Conservation (phyloP, 176 grass and related monocot genomes). For the Leersia perrieri region DNA sequence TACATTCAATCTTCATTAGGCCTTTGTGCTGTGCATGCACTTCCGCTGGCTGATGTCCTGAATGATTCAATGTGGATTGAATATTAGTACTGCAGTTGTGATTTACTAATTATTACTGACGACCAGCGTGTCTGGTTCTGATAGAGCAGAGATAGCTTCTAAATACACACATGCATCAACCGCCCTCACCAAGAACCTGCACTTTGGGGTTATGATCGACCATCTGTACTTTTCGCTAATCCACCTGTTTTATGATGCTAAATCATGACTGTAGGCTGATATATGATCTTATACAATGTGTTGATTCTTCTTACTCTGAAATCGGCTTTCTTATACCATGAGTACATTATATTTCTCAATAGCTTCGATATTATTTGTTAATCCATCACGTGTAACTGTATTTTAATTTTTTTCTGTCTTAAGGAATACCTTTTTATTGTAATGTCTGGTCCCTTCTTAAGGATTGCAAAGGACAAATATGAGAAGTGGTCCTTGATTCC, state of each 20-base stretch:
- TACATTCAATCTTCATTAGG: not conserved
- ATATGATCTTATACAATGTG: not conserved
- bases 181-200: not conserved
- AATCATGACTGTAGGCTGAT: not conserved
- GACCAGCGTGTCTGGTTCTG: not conserved
- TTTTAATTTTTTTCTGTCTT: not conserved
- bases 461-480: conserved; percentile 20
- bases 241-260: not conserved
- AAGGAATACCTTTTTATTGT: not conserved
- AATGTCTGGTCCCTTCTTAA: conserved; percentile 5
- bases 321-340: conserved; percentile 11
- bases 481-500: conserved; percentile 28
- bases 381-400: not conserved
- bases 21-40: conserved; percentile 7
- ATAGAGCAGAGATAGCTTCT: not conserved
- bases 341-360: not conserved
- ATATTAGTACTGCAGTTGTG: not conserved
- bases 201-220: not conserved
- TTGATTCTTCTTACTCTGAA: not conserved
- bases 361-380: not conserved
- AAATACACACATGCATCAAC: not conserved
- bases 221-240: not conserved
- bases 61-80: not conserved
- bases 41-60: not conserved
- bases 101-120: not conserved